phyloP scores from a whole-genome alignment of 2,329 filamentous ascomycete species.

The Colletotrichum sp. region DNA sequence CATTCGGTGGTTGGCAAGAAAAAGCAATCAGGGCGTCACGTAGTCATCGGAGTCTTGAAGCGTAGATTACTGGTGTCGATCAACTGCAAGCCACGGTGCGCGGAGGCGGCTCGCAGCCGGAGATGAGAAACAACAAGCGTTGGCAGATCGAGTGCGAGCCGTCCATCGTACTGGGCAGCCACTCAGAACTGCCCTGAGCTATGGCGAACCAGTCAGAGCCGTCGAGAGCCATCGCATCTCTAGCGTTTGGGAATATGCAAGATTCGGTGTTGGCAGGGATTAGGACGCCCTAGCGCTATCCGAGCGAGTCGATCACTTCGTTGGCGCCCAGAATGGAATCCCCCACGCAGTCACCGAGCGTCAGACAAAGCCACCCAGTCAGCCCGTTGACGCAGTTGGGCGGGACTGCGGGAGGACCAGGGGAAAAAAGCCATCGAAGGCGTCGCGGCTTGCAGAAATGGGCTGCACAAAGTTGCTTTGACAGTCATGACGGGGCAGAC shows the following conservation, averaged over 20 bases:
- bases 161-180: neutral
- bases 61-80: neutral
- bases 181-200: constrained; percentile 8
- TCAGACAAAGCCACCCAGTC: neutral
- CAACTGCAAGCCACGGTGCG: constrained; percentile 13
- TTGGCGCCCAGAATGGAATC: constrained; percentile 15
- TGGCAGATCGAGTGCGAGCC: neutral
- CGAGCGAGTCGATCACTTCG: constrained; percentile 16
- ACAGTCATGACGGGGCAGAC: constrained; percentile 12
- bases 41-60: neutral
- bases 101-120: neutral
- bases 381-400: neutral
- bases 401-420: neutral
- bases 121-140: neutral
- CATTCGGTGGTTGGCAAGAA: neutral
- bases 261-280: constrained; percentile 21
- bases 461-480: constrained; percentile 8
- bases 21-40: neutral
- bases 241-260: constrained; percentile 21
- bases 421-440: neutral
- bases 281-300: constrained; percentile 12
- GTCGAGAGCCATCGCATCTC: constrained; percentile 14
- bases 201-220: constrained; percentile 8
- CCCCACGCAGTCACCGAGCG: constrained; percentile 16
- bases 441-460: neutral